These are phyloP conservation scores for Coleophoma eucalyptorum DNA, from an alignment of 2,329 filamentous ascomycete species.

Conservation along the genomic window DNA sequence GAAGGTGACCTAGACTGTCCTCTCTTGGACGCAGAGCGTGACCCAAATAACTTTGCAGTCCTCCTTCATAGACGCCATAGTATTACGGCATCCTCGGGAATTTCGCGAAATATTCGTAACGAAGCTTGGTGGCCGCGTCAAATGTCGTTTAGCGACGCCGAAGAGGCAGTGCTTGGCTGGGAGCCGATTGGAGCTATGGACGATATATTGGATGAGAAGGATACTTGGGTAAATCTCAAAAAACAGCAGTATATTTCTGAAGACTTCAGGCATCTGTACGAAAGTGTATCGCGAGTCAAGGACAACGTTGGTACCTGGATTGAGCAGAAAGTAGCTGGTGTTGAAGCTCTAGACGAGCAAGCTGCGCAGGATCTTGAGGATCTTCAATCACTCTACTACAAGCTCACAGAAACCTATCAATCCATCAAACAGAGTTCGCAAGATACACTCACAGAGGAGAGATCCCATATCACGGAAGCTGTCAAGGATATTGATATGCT, in stretches of 20 bases:
- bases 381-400: slow-evolving; percentile 63
- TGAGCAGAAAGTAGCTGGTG: slow-evolving; percentile 46
- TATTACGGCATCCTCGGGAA: slow-evolving; percentile 33
- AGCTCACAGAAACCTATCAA: slow-evolving; percentile 67
- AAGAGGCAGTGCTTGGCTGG: slow-evolving; percentile 71
- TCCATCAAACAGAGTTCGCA: slow-evolving; percentile 63
- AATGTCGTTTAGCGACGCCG: slow-evolving; percentile 71
- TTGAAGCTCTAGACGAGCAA: slow-evolving; percentile 57
- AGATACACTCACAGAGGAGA: slow-evolving; percentile 67
- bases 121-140: slow-evolving; percentile 67
- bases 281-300: slow-evolving; percentile 47
- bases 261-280: slow-evolving; percentile 52
- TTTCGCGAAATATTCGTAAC: slow-evolving; percentile 33
- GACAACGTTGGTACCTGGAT: slow-evolving; percentile 59
- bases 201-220: slow-evolving; percentile 28
- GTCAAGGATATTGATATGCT: slow-evolving; percentile 78
- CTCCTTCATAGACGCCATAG: slow-evolving; percentile 62
- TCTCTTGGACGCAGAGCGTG: slow-evolving; percentile 44
- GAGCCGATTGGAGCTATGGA: slow-evolving; percentile 44
- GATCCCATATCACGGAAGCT: slow-evolving; percentile 62
- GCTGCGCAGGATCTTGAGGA: slow-evolving; percentile 62
- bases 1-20: slow-evolving; percentile 56
- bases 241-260: slow-evolving; percentile 39
- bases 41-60: slow-evolving; percentile 36
- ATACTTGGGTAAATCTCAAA: slow-evolving; percentile 27